Evolutionary conservation across 805 yeast species (phyloP), one percentile per base, ranked within the genome.

Genomic region (Wickerhamiella siamensis): DNA sequence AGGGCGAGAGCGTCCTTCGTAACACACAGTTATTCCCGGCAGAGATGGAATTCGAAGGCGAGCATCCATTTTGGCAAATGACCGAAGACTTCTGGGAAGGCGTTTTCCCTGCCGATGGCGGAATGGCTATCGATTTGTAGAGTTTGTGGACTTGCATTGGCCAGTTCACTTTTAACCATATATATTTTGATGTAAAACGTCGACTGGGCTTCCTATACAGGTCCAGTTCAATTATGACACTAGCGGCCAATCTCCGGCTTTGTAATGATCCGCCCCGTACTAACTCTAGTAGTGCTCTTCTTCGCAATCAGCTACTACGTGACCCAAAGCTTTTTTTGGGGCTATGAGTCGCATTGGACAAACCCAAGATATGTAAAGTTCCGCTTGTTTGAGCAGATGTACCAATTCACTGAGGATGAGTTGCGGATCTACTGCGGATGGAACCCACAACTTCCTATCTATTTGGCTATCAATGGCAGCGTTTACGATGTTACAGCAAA

Each of bases 61-160:
- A 40, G 26, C 62, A 63, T 50, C 72, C 76, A 9, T 69, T 67
- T 38, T 66, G 69, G 62, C 70, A 75, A 8, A 56, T 77, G 29
- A 75, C 74, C 44, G 86, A 78, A 51, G 86, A 79, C 52, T 75
- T 79, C 50, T 79, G 86, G 86, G 67, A 75, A 29, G 81, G 78
- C 32, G 33, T 54, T 18, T 43, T 52, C 9, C 56, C 57, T 9
- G 49, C 43, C 33, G 55, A 51, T 10, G 56, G 51, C 17, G 50
- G 48, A 5, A 47, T 51, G 17, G 20, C 21, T 16, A 36, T 42
- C 31, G 44, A 42, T 18, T 33, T 40, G n/a, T 39, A 33, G 21
- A 18, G 31, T 5, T 10, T 14, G 10, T 8, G 9, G 8, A 14
- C 35, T 14, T 10, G 8, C 15, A 32, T 32, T 12, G 15, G 17